A percentile compares a stretch with the other conserved stretches of the same genome.
phyloP scores from a whole-genome alignment of 768 basidiomycete species.

The Hemileccinum impolitum region DNA sequence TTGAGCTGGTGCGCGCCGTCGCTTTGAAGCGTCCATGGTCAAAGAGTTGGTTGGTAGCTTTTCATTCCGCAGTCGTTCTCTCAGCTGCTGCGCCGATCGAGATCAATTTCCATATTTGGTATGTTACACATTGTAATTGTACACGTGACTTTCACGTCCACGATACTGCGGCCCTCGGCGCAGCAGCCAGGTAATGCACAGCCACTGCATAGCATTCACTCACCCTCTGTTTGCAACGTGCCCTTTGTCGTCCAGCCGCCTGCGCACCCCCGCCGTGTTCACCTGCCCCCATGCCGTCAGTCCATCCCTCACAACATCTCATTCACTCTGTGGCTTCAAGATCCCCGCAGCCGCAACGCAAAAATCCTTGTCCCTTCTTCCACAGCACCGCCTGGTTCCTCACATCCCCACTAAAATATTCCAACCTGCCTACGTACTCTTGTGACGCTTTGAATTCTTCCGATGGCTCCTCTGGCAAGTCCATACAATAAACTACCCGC shows the following conservation, averaged over 20 bases:
- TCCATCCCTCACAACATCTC: not conserved
- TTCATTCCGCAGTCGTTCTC: constrained; percentile 29
- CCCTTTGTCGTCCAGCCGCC: constrained; percentile 59
- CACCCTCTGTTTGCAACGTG: too few relatives aligned
- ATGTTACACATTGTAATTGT: constrained; percentile 4
- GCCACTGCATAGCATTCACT: too few relatives aligned
- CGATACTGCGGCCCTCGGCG: too few relatives aligned
- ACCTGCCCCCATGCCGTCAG: constrained; percentile 41
- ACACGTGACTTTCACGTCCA: too few relatives aligned
- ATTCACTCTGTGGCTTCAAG: constrained; percentile 42
- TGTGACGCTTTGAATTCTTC: constrained; percentile 54
- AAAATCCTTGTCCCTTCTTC: constrained; percentile 55
- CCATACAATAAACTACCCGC: constrained; percentile 64
- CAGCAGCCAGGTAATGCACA: too few relatives aligned
- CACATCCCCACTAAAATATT: constrained; percentile 67
- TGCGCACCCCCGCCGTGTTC: constrained; percentile 65
- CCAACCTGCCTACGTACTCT: constrained; percentile 50
- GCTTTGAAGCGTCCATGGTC: constrained; percentile 32
- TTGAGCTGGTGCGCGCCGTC: constrained; percentile 38
- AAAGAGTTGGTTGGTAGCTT: constrained; percentile 17
- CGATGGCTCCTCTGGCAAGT: constrained; percentile 53
- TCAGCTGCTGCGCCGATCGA: constrained; percentile 32
- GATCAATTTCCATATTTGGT: constrained; percentile 25
- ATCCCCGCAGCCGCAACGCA: constrained; percentile 80
- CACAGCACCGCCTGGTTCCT: constrained; percentile 60